phyloP scores from a whole-genome alignment of 352 stramenopile genomes.

The Phytophthora ramorum region DNA sequence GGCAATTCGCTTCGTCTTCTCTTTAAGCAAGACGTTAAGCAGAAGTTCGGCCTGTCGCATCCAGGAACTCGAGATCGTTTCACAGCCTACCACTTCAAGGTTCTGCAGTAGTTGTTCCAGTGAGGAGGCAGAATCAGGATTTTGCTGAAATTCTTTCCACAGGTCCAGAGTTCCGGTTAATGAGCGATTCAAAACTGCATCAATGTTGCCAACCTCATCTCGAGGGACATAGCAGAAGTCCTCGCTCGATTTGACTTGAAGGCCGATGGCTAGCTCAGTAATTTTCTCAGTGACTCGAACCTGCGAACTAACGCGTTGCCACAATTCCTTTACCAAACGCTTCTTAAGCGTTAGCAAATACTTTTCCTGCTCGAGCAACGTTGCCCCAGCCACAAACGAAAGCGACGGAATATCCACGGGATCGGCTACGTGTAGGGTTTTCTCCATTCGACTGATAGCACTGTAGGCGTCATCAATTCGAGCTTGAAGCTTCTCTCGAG shows the following conservation, averaged over 20 bases:
- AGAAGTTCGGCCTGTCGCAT: constrained; percentile 50
- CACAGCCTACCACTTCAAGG: constrained; percentile 18
- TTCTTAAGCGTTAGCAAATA: constrained; percentile 40
- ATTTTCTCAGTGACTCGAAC: constrained; percentile 46
- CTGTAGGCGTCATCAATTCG: constrained; percentile 51
- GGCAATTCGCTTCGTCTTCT: constrained; percentile 65
- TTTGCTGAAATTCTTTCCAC: constrained; percentile 37
- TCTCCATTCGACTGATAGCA: constrained; percentile 57
- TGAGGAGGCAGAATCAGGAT: constrained; percentile 24
- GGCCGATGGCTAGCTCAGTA: constrained; percentile 36
- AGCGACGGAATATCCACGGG: constrained; percentile 52
- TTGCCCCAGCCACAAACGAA: constrained; percentile 37
- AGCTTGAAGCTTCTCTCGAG: constrained; percentile 51
- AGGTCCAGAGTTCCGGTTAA: constrained; percentile 22
- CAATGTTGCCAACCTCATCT: constrained; percentile 31
- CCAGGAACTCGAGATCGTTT: constrained; percentile 28
- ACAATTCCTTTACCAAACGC: constrained; percentile 52
- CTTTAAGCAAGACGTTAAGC: constrained; percentile 56
- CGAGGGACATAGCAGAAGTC: constrained; percentile 58
- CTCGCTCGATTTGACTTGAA: constrained; percentile 44
- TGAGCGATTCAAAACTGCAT: constrained; percentile 16
- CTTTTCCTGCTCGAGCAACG: constrained; percentile 66
- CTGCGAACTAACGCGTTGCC: constrained; percentile 46
- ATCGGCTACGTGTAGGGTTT: constrained; percentile 41
- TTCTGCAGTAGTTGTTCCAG: constrained; percentile 25